Conservation (phyloP, 73 alveolate species). For the Symbiodinium pilosum region DNA sequence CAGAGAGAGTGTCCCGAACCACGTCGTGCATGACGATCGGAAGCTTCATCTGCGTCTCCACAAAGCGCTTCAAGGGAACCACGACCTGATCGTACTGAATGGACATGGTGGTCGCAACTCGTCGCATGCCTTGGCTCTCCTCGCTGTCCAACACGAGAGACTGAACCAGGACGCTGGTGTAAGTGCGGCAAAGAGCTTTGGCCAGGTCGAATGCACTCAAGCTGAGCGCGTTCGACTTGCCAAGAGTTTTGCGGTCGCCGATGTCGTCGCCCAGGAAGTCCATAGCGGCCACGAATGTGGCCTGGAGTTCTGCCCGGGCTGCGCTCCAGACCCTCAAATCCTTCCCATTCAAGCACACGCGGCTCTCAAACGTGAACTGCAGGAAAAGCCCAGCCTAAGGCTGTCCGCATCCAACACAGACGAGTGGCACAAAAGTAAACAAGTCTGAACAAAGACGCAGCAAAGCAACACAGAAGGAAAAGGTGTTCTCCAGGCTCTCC, state of each 20-base stretch:
- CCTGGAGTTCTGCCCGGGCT: slow-evolving; percentile 32
- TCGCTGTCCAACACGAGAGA: neutral
- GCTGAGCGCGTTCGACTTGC: too few species aligned
- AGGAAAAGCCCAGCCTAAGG: slow-evolving; percentile 18
- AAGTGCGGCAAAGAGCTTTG: neutral
- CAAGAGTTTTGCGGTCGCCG: neutral
- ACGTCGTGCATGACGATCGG: slow-evolving; percentile 37
- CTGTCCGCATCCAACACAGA: neutral
- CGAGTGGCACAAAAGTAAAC: neutral
- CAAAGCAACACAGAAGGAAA: slow-evolving; percentile 29
- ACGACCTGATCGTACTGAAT: neutral
- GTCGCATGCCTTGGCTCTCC: neutral
- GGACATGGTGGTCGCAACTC: neutral
- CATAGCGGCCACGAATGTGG: slow-evolving; percentile 24
- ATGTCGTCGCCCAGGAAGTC: neutral
- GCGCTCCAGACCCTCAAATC: slow-evolving; percentile 27
- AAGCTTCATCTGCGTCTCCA: neutral
- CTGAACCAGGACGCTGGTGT: neutral
- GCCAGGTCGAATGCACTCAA: neutral
- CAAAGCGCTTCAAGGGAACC: neutral
- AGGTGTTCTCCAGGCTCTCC: slow-evolving; percentile 35
- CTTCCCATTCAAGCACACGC: slow-evolving; percentile 39
- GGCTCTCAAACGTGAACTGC: slow-evolving; percentile 22
- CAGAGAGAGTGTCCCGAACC: neutral
- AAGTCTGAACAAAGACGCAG: neutral